A percentile compares a stretch with the other conserved stretches of the same genome.
These are phyloP conservation scores for Fusarium armeniacum DNA, from an alignment of 2,329 filamentous ascomycete genomes.

Conservation along the genomic window DNA sequence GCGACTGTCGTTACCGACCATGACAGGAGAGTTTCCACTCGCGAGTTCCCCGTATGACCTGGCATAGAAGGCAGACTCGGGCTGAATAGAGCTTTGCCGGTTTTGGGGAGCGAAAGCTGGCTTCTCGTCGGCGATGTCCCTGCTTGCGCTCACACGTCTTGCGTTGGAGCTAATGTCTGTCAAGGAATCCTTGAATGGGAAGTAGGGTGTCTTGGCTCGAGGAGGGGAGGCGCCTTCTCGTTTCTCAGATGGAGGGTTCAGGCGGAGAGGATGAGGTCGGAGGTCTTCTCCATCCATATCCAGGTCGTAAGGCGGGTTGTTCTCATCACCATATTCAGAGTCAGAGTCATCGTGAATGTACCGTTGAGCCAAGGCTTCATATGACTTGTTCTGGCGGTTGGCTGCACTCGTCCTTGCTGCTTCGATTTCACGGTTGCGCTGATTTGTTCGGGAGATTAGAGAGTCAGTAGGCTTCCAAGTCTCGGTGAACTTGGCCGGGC, in stretches of 20 bases:
- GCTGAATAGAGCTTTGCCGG: constrained; percentile 62
- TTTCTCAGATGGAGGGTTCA: constrained; percentile 59
- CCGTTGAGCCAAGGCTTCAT: constrained; percentile 62
- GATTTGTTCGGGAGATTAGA: constrained; percentile 67
- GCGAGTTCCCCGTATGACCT: constrained; percentile 73
- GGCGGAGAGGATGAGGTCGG: constrained; percentile 68
- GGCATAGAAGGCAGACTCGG: constrained; percentile 64
- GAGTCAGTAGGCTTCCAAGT: constrained; percentile 69
- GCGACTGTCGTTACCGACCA: constrained; percentile 64
- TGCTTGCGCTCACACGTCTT: constrained; percentile 59
- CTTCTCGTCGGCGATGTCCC: constrained; percentile 62
- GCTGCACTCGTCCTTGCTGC: constrained; percentile 54
- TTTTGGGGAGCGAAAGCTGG: constrained; percentile 46
- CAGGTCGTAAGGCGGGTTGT: constrained; percentile 49
- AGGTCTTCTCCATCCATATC: constrained; percentile 49
- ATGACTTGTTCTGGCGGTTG: constrained; percentile 56
- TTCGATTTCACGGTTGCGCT: constrained; percentile 62
- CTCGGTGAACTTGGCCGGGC: constrained; percentile 65
- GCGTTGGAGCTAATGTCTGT: constrained; percentile 63
- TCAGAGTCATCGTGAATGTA: constrained; percentile 61
- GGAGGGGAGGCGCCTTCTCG: constrained; percentile 30
- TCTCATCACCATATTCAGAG: constrained; percentile 58
- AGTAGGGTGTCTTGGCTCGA: constrained; percentile 43
- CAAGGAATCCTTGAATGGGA: constrained; percentile 53
- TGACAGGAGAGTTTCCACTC: constrained; percentile 66